These are phyloP conservation scores for Botrytis fragariae DNA, from an alignment of 2,329 filamentous ascomycete genomes.

Conservation along the genomic window DNA sequence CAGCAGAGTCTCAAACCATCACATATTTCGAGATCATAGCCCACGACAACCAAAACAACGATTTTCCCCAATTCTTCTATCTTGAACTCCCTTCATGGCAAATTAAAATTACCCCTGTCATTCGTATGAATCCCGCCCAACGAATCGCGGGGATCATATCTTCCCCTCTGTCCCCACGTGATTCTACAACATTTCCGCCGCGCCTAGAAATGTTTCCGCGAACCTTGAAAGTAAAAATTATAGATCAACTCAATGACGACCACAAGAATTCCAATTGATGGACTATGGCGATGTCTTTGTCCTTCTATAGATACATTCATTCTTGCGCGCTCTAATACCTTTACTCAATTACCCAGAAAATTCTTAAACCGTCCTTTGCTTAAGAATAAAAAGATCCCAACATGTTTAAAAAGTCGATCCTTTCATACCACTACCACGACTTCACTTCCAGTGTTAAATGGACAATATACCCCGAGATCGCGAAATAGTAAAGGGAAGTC, in stretches of 20 bases:
- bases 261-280: conserved; percentile 47
- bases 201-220: conserved; percentile 7
- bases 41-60: not conserved
- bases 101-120: not conserved
- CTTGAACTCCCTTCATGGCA: not conserved
- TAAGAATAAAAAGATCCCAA: conserved; percentile 6
- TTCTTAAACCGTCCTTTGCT: not conserved
- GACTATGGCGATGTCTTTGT: conserved; percentile 63
- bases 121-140: not conserved
- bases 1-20: conserved; percentile 2
- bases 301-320: conserved; percentile 50
- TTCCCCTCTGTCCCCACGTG: conserved; percentile 13
- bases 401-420: conserved; percentile 2
- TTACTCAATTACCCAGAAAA: conserved; percentile 13
- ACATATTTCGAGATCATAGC: not conserved
- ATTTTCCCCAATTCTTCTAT: not conserved
- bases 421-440: not conserved
- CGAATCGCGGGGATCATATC: not conserved
- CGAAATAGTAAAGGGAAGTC: not conserved
- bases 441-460: not conserved
- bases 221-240: conserved; percentile 13
- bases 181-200: not conserved
- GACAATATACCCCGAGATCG: not conserved
- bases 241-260: conserved; percentile 37
- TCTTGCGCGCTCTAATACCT: conserved; percentile 1